Conservation (phyloP, 768 basidiomycete species). For the Leucocoprinus birnbaumii region DNA sequence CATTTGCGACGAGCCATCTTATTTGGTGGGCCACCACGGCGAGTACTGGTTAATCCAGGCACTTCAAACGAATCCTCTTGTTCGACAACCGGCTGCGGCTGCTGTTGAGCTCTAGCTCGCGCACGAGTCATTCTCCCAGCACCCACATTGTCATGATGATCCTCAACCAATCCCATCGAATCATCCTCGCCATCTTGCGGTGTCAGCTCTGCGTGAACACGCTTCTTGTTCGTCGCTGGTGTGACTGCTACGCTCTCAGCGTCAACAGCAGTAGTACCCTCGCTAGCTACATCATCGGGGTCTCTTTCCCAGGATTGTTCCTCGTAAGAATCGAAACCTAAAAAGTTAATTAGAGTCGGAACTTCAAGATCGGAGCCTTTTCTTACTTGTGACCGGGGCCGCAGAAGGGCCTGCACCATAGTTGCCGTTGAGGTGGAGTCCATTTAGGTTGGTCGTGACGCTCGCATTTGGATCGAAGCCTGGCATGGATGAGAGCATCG, state of each 20-base stretch:
- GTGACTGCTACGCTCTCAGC: slow-evolving; percentile 15
- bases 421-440: slow-evolving; percentile 27
- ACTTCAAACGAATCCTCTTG: slow-evolving; percentile 12
- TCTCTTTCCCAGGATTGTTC: too few species aligned
- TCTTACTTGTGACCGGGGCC: slow-evolving; percentile 18
- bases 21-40: slow-evolving; percentile 10
- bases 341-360: background rate
- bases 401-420: slow-evolving; percentile 27
- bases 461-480: slow-evolving; percentile 12
- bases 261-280: background rate
- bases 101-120: slow-evolving; percentile 10
- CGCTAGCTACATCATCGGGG: background rate
- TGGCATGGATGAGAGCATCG: slow-evolving; percentile 12
- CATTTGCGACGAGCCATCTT: slow-evolving; percentile 11
- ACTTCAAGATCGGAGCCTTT: background rate
- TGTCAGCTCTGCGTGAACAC: slow-evolving; percentile 39
- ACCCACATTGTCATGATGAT: slow-evolving; percentile 2
- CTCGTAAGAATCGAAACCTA: background rate
- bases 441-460: slow-evolving; percentile 24
- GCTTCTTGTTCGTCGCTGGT: slow-evolving; percentile 33
- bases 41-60: slow-evolving; percentile 9
- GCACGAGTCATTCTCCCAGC: slow-evolving; percentile 10
- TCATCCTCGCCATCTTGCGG: slow-evolving; percentile 36
- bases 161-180: slow-evolving; percentile 1
- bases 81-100: background rate